Base-by-base conservation (phyloP, 2,329 filamentous ascomycete species). In the Biscogniauxia sp. region DNA sequence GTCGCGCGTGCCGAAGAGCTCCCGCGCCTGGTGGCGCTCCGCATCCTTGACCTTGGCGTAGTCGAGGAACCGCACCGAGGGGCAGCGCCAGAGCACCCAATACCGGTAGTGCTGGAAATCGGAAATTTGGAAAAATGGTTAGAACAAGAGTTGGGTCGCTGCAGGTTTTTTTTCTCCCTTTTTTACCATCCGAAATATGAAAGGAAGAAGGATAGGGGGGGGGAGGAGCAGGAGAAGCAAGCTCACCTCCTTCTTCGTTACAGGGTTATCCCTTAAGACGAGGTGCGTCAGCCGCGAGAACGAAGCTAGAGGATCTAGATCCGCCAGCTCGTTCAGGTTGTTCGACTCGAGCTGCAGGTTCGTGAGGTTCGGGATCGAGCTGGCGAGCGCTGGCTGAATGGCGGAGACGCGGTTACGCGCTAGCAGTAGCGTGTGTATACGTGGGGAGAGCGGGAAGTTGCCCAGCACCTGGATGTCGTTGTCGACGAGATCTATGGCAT, bases 401-500 rank as follows among this genome's bases (percentile, higher is more conserved):
- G 84, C 86, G 60, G 88, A 82, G 73, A 99, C 84, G 69, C 95
- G 89, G 79, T 99, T 99, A 66, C 93, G 88, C 57, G 93, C 93
- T 58, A 97, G 86, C 54, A 99, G 87, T 51, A 99, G 85, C 20
- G 92, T 96, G 69, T 87, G 90, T 70, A 98, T 83, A 68, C 95
- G 90, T 53, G 92, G 93, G 59, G 91, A 94, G 55, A 96, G 87
- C 3, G 95, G 95, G 75, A 99, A 97, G 80, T 97, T 97, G 67
- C 88, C 89, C 65, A 99, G 85, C 55, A 89, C 82, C 69, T 91
- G 87, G 72, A 99, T 94, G 78, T 97, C 93, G 77, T 99, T 99
- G 82, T 99, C 95, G 77, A 95, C 98, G 72, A 99, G 89, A 80
- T 99, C 95, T 82, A 99, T 96, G 67, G 92, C 88, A 81, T 98